Percentiles rank a stretch among this genome's conserved stretches.
Conservation (phyloP, 306 rosid genomes). For the Cercis canadensis region DNA sequence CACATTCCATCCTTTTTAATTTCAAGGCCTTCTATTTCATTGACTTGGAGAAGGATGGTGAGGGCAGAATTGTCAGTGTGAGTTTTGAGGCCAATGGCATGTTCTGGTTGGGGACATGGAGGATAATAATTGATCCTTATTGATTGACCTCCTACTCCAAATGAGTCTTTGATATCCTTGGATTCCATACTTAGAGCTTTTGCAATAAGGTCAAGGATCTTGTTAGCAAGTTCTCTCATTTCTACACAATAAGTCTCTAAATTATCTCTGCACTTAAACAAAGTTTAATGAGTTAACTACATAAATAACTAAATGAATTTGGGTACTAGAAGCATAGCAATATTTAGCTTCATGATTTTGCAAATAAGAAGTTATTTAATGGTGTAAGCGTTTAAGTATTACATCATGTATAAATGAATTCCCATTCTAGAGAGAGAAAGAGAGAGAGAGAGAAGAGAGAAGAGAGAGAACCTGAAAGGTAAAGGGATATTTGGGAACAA, state of each 20-base stretch:
- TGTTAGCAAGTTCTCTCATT: background rate
- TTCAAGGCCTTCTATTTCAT: slow-evolving; percentile 48
- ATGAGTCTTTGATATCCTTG: background rate
- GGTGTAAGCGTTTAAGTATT: no score
- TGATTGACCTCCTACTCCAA: background rate
- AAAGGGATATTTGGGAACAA: slow-evolving; percentile 14
- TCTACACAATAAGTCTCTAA: background rate
- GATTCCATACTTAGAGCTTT: background rate
- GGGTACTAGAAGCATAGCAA: background rate
- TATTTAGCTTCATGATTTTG: no score
- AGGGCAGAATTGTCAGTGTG: slow-evolving; percentile 37
- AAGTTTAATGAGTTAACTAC: background rate
- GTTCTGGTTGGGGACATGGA: slow-evolving; percentile 52
- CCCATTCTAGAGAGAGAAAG: background rate
- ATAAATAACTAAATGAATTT: no score
- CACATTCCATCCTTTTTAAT: slow-evolving; percentile 42
- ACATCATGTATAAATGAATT: background rate
- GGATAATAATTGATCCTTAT: slow-evolving; percentile 53
- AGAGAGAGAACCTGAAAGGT: background rate
- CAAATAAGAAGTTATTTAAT: no score
- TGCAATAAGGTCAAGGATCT: background rate
- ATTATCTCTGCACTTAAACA: background rate
- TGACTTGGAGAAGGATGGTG: slow-evolving; percentile 47
- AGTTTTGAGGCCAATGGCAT: slow-evolving; percentile 40
- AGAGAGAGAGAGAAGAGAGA: background rate